These are phyloP conservation scores for Termitomyces sp. DNA, from an alignment of 768 basidiomycete genomes.

Conservation along the genomic window DNA sequence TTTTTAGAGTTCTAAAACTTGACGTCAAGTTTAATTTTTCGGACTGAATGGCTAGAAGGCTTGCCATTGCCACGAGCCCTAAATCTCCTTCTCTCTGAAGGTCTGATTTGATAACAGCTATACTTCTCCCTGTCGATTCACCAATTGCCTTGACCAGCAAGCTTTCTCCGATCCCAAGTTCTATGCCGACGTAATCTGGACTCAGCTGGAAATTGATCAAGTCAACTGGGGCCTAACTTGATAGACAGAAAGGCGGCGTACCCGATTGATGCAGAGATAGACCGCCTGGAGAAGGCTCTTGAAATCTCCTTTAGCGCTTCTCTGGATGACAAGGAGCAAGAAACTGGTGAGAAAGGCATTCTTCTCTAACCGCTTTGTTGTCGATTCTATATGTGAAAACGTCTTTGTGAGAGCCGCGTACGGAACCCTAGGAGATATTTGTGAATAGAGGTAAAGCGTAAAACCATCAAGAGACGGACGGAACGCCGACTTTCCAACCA, in stretches of 20 bases:
- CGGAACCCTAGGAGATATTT: conserved; percentile 58
- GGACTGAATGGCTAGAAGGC: conserved; percentile 12
- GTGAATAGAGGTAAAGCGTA: background rate
- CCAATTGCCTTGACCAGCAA: conserved; percentile 92
- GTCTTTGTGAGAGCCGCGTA: conserved; percentile 89
- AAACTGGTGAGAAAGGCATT: conserved; percentile 84
- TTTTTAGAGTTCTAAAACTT: conserved; percentile 78
- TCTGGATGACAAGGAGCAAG: conserved; percentile 82
- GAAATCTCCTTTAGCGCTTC: conserved; percentile 70
- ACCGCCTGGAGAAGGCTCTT: conserved; percentile 81
- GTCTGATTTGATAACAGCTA: conserved; percentile 80
- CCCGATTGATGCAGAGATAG: conserved; percentile 95
- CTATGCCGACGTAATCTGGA: conserved; percentile 92
- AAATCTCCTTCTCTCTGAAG: conserved; percentile 94
- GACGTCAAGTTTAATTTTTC: background rate
- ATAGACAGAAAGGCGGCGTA: conserved; percentile 28
- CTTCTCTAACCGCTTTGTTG: conserved; percentile 94
- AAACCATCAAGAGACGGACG: conserved; percentile 46
- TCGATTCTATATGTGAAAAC: conserved; percentile 86
- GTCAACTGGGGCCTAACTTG: background rate
- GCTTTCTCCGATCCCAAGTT: conserved; percentile 95
- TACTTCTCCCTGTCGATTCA: conserved; percentile 88
- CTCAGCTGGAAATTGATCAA: conserved; percentile 52
- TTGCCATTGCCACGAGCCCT: conserved; percentile 92
- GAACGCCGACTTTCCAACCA: conserved; percentile 79